Conservation (phyloP, 1,139 yeast species). For the Tardiomyces blankii region DNA sequence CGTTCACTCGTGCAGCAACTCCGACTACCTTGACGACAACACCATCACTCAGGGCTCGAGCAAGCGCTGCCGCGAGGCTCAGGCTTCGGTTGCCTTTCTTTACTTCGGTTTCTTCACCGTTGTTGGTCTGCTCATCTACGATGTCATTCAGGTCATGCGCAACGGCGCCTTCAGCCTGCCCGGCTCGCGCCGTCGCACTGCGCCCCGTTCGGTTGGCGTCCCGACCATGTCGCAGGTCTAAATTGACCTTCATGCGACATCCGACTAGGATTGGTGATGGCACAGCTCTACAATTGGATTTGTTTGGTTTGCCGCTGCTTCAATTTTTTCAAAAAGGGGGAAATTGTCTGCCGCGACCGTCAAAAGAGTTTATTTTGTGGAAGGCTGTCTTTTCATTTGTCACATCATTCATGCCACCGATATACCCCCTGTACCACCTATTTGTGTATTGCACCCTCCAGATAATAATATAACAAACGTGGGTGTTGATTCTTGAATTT, state of each 20-base stretch:
- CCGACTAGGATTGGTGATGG: too few relatives aligned
- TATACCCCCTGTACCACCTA: neutral
- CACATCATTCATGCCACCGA: neutral
- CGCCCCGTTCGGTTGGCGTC: slow-evolving; percentile 61
- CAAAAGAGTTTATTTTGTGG: too few relatives aligned
- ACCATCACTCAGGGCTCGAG: slow-evolving; percentile 60
- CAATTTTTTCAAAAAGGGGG: too few relatives aligned
- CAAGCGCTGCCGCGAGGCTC: slow-evolving; percentile 91
- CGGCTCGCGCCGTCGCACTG: slow-evolving; percentile 33
- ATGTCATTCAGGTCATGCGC: slow-evolving; percentile 43
- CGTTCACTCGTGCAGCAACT: slow-evolving; percentile 74
- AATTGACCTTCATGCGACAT: slow-evolving; percentile 1
- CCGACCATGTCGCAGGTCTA: slow-evolving; percentile 79
- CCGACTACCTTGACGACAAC: slow-evolving; percentile 51
- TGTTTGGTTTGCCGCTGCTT: too few relatives aligned
- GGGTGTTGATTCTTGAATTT: neutral
- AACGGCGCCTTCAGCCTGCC: slow-evolving; percentile 66
- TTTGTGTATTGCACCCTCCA: neutral
- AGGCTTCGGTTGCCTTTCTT: slow-evolving; percentile 83
- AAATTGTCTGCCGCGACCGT: too few relatives aligned
- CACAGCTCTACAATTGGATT: too few relatives aligned
- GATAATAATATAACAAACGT: neutral
- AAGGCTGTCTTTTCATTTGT: too few relatives aligned
- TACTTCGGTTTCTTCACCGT: slow-evolving; percentile 76
- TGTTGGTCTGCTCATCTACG: slow-evolving; percentile 55